Conservation (phyloP, 345 rosid species). For the Lepidium sativum region DNA sequence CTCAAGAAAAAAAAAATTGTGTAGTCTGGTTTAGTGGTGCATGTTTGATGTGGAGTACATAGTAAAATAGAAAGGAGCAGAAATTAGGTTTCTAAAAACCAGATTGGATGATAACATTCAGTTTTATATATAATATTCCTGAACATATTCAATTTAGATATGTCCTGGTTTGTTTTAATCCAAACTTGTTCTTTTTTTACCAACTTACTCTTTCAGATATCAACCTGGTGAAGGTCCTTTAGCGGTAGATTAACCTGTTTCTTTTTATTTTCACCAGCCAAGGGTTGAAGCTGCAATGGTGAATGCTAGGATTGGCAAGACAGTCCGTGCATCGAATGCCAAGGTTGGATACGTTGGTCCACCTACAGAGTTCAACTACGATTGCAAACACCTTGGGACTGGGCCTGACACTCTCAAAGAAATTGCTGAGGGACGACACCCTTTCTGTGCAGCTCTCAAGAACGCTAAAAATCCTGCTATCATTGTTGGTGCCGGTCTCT, state of each 20-base stretch:
- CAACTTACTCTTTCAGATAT: background rate
- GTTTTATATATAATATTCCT: background rate
- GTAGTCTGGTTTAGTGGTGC: background rate
- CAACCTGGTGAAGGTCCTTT: background rate
- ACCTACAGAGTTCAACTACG: constrained; percentile 70
- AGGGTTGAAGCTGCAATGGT: constrained; percentile 98
- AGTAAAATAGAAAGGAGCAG: background rate
- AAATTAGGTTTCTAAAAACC: background rate
- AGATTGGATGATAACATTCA: background rate
- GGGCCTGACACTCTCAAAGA: constrained; percentile 74
- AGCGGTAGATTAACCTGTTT: constrained; percentile 1
- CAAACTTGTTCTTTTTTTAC: background rate
- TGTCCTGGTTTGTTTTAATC: background rate
- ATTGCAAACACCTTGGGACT: constrained; percentile 77
- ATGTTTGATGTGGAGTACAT: background rate
- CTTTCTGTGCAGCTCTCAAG: constrained; percentile 51
- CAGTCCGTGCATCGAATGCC: constrained; percentile 73
- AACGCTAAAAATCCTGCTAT: constrained; percentile 89
- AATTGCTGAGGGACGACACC: constrained; percentile 73
- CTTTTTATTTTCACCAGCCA: constrained; percentile 50
- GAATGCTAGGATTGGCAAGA: constrained; percentile 89
- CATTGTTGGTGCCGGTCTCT: constrained; percentile 80
- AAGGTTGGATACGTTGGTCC: constrained; percentile 91
- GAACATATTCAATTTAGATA: background rate
- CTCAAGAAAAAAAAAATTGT: background rate